These are phyloP conservation scores for Cladorrhinum sp. DNA, from an alignment of 2,329 filamentous ascomycete species.

Conservation along the genomic window DNA sequence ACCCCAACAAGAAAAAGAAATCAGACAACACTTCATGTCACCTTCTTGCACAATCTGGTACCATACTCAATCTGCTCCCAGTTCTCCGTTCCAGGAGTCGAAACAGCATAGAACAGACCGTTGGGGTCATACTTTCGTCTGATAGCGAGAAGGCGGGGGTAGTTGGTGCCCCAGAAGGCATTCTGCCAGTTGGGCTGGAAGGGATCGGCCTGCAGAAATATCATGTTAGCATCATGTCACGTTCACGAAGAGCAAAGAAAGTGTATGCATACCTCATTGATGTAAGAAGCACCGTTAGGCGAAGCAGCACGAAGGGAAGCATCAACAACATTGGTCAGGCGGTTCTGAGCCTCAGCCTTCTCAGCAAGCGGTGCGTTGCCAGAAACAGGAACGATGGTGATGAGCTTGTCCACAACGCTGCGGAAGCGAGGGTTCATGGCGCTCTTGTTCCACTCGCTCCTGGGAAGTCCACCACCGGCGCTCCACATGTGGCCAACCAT, in stretches of 20 bases:
- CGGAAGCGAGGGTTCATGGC: conserved; percentile 40
- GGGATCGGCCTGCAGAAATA: conserved; percentile 26
- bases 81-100: conserved; percentile 43
- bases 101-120: conserved; percentile 42
- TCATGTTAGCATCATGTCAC: conserved; percentile 6
- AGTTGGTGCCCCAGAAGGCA: conserved; percentile 41
- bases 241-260: background rate
- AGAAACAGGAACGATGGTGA: conserved; percentile 34
- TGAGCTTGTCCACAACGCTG: conserved; percentile 36
- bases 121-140: conserved; percentile 44
- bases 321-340: conserved; percentile 38
- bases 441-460: conserved; percentile 34
- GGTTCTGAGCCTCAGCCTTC: conserved; percentile 40
- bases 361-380: conserved; percentile 41
- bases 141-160: conserved; percentile 34
- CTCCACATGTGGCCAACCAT: conserved; percentile 41
- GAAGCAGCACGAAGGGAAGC: conserved; percentile 37
- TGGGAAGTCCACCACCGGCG: conserved; percentile 33
- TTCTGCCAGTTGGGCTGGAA: conserved; percentile 37
- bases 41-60: conserved; percentile 39
- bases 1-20: background rate
- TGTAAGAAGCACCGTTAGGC: conserved; percentile 40
- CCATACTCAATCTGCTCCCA: conserved; percentile 42
- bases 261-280: conserved; percentile 39
- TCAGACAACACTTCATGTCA: conserved; percentile 8